These are phyloP conservation scores for Stereocaulon alpinum DNA, from an alignment of 495 filamentous ascomycete species.

Conservation along the genomic window DNA sequence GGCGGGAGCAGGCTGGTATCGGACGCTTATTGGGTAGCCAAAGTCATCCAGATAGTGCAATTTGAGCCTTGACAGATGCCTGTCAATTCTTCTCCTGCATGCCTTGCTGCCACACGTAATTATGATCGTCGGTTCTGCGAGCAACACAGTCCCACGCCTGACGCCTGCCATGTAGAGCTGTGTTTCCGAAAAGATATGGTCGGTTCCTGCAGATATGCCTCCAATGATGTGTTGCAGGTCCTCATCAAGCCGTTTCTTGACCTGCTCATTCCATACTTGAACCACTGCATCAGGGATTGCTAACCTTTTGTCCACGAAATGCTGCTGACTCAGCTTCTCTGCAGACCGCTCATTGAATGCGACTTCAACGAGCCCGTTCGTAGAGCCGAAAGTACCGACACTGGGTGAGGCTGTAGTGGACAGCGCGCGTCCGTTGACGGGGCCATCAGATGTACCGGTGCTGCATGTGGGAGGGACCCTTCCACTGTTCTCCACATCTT, in stretches of 20 bases:
- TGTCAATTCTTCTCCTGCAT: not conserved
- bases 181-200: not conserved
- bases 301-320: not conserved
- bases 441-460: too few relatives aligned
- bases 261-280: not conserved
- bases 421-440: too few relatives aligned
- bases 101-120: conserved; percentile 4
- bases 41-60: conserved; percentile 5
- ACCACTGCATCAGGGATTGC: not conserved
- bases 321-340: not conserved
- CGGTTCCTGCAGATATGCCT: not conserved
- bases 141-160: not conserved
- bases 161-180: conserved; percentile 9
- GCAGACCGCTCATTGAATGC: not conserved
- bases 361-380: not conserved
- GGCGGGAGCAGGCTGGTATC: not conserved
- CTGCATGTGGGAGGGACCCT: too few relatives aligned
- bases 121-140: conserved; percentile 1
- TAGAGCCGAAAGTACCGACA: not conserved
- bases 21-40: not conserved
- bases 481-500: too few relatives aligned
- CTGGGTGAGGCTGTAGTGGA: too few relatives aligned
- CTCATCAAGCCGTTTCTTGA: conserved; percentile 1
- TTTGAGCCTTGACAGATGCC: not conserved
- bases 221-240: not conserved